Conservation (phyloP, 1,284 basidiomycete genomes). For the Microstroma glucosiphilum region DNA sequence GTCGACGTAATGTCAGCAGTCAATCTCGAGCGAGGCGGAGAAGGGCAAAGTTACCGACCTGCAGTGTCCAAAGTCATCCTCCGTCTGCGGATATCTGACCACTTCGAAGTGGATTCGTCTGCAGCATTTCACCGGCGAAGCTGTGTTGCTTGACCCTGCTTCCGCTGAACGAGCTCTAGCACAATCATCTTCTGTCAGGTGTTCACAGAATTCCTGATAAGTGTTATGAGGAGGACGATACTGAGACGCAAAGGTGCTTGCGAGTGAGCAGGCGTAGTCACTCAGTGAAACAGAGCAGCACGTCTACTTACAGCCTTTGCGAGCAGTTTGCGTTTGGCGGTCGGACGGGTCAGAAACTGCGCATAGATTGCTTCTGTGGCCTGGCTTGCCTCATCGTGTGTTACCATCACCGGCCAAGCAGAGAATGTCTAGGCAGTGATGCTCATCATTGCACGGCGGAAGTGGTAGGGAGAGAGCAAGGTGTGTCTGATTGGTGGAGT, state of each 20-base stretch:
- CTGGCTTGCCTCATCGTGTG: background rate
- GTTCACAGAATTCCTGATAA: conserved; percentile 33
- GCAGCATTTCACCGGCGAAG: background rate
- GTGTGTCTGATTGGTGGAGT: no score
- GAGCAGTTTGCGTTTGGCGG: conserved; percentile 40
- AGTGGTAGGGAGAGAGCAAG: no score
- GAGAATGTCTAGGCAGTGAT: no score
- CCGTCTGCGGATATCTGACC: conserved; percentile 38
- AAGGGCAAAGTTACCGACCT: conserved; percentile 13
- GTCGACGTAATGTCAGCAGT: no score
- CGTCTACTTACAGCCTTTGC: conserved; percentile 22
- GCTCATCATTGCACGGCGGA: no score
- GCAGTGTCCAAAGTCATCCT: conserved; percentile 41
- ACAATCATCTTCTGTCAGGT: conserved; percentile 39
- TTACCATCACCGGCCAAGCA: no score
- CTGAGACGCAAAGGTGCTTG: conserved; percentile 4
- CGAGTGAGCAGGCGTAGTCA: background rate
- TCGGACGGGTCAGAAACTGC: conserved; percentile 30
- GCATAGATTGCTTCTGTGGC: conserved; percentile 1
- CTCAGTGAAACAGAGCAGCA: background rate
- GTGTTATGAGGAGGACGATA: conserved; percentile 35
- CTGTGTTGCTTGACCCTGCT: background rate
- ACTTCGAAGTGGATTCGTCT: conserved; percentile 37
- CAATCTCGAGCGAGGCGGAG: no score
- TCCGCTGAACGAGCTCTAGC: background rate